Evolutionary conservation across 371 early-diverging fungal species (phyloP), one percentile per base, ranked within the genome.

Genomic region (Dichotomocladium elegans): DNA sequence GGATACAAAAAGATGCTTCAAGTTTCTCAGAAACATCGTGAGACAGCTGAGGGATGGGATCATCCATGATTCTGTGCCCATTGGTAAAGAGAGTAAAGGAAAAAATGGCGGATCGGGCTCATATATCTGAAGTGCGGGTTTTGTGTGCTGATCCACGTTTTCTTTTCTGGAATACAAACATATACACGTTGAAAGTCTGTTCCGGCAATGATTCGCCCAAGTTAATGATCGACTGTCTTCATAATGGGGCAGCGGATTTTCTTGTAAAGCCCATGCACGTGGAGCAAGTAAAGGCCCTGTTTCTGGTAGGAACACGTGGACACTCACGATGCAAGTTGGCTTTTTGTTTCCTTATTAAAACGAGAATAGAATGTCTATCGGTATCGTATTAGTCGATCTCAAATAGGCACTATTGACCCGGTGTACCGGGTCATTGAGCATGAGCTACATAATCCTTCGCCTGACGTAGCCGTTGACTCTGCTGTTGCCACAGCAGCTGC

Each of bases 201-300:
- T 72, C 73, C 22, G 31, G 42, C 10, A 49, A 48, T 15, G 72
- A 72, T 31, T 63, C 64, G 15, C 60, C 72, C 1, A 35, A 65
- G 1, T 74, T 65, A 37, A 75, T 78, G 75, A 43, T 69, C 7
- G 58, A 71, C 22, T 74, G 79, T 28, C 47, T 83, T 34, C 58
- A 75, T 19, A 45, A 72, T 27, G 83, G 83, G 2, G 81, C 81
- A n/a, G 76, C 73, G 1, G 83, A 83, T 60, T 81, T 69, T 30
- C 52, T 83, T 41, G 27, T 83, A 3, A 83, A 81, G 43, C 83
- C 83, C 3, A 46, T 81, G 17, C 62, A 66, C 15, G 51, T 61
- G 46, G 76, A 80, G 34, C 67, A 66, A 2, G 63, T 77, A 21
- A 77, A 76, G 56, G 80, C 80, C 0, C 45, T 83, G 22, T 81